phyloP scores from a whole-genome alignment of 192 early-diverging fungal species.

The Thamnidium elegans region DNA sequence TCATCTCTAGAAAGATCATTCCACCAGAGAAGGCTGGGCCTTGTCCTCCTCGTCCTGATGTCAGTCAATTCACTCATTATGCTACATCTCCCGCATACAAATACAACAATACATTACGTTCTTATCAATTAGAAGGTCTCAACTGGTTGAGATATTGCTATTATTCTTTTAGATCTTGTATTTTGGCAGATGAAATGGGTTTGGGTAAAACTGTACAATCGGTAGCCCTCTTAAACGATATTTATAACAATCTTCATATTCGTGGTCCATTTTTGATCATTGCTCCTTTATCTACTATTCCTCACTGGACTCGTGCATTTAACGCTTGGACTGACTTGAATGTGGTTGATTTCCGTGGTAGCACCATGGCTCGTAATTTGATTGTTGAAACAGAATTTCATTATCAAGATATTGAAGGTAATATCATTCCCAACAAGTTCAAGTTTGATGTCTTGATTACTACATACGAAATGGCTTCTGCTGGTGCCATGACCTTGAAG shows the following conservation, averaged over 20 bases:
- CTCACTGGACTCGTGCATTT: slow-evolving; percentile 69
- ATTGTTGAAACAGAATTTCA: slow-evolving; percentile 83
- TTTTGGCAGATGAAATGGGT: slow-evolving; percentile 93
- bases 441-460: slow-evolving; percentile 64
- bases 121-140: slow-evolving; percentile 81
- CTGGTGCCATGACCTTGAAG: slow-evolving; percentile 61
- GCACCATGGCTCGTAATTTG: slow-evolving; percentile 62
- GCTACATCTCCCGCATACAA: slow-evolving; percentile 66
- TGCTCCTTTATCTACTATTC: slow-evolving; percentile 54
- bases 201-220: slow-evolving; percentile 89
- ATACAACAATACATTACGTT: slow-evolving; percentile 64
- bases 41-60: slow-evolving; percentile 43
- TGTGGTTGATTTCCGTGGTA: slow-evolving; percentile 73
- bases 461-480: slow-evolving; percentile 57
- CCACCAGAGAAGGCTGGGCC: slow-evolving; percentile 46
- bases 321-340: slow-evolving; percentile 75
- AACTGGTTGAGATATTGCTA: slow-evolving; percentile 85
- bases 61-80: slow-evolving; percentile 53
- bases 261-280: slow-evolving; percentile 74
- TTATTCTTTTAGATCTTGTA: slow-evolving; percentile 72
- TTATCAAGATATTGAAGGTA: slow-evolving; percentile 56
- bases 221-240: slow-evolving; percentile 69
- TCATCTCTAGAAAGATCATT: slow-evolving; percentile 57
- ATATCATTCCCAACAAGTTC: slow-evolving; percentile 45
- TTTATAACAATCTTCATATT: slow-evolving; percentile 59